Conservation (phyloP, 352 stramenopile genomes). For the Globisporangium viniferum region DNA sequence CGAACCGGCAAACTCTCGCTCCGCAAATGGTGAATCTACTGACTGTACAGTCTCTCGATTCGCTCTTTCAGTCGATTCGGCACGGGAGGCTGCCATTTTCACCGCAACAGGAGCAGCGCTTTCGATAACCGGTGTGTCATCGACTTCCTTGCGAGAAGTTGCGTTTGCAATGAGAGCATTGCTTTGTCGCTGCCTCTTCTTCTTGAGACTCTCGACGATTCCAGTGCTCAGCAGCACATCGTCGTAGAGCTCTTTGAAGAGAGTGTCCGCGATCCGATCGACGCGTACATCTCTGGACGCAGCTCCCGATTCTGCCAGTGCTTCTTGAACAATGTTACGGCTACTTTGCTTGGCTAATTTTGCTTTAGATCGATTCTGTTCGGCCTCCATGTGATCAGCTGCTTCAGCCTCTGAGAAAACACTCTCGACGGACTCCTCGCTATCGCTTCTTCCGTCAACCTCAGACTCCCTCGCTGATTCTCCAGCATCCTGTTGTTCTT, state of each 20-base stretch:
- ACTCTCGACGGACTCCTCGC: neutral
- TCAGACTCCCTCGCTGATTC: neutral
- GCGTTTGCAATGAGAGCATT: neutral
- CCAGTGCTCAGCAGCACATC: neutral
- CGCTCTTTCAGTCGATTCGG: neutral
- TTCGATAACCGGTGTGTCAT: neutral
- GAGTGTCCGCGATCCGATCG: neutral
- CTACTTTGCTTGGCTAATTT: neutral
- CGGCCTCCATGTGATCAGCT: neutral
- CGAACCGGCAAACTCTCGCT: slow-evolving; percentile 2
- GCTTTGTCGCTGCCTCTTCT: neutral
- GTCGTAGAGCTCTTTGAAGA: slow-evolving; percentile 10
- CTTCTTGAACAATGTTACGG: neutral
- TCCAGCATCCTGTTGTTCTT: neutral
- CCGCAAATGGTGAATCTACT: neutral
- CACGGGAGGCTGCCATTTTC: no score
- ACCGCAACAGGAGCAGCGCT: neutral
- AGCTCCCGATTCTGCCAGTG: neutral
- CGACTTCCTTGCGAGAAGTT: neutral
- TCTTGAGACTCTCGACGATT: neutral
- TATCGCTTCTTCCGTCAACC: neutral
- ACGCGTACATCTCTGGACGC: neutral
- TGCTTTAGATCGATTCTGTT: no score
- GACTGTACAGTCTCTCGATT: neutral
- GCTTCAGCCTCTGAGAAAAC: neutral